Evolutionary conservation across 2,329 filamentous ascomycete species (phyloP).

Genomic region (Verticillium nonalfalfae): DNA sequence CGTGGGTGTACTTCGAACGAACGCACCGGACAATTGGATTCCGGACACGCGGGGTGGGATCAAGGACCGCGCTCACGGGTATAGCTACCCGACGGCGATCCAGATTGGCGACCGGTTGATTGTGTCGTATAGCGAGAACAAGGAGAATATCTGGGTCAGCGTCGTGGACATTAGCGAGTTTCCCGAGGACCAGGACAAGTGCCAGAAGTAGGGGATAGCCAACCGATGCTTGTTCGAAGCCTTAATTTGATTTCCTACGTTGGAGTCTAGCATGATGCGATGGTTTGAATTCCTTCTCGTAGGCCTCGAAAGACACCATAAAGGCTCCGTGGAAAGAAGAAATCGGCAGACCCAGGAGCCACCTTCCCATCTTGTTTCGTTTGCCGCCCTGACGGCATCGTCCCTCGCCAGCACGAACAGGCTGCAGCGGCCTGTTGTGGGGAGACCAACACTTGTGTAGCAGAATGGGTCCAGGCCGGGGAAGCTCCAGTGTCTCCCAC

Average conservation of each 20-base stretch:
- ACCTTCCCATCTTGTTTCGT: too few species aligned
- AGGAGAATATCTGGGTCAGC: constrained; percentile 20
- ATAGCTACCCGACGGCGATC: constrained; percentile 16
- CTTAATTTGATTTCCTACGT: not conserved
- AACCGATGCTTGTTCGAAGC: not conserved
- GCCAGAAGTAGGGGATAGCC: not conserved
- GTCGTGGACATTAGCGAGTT: constrained; percentile 11
- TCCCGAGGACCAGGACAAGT: constrained; percentile 1
- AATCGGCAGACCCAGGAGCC: too few species aligned
- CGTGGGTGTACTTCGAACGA: constrained; percentile 14
- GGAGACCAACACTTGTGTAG: too few species aligned
- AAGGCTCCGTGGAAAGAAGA: too few species aligned
- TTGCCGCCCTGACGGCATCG: too few species aligned
- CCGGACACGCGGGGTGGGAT: constrained; percentile 15
- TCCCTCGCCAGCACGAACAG: too few species aligned
- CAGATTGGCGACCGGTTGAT: constrained; percentile 14
- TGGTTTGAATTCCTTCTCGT: not conserved
- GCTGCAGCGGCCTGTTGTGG: too few species aligned
- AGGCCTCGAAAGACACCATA: too few species aligned
- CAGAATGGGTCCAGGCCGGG: too few species aligned
- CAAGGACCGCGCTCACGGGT: constrained; percentile 14
- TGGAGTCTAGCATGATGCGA: not conserved
- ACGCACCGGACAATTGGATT: constrained; percentile 12
- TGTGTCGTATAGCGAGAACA: constrained; percentile 18
- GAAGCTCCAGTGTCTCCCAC: too few species aligned